Evolutionary conservation across 257 asterid genomes (phyloP).

Genomic region (Eucommia ulmoides): DNA sequence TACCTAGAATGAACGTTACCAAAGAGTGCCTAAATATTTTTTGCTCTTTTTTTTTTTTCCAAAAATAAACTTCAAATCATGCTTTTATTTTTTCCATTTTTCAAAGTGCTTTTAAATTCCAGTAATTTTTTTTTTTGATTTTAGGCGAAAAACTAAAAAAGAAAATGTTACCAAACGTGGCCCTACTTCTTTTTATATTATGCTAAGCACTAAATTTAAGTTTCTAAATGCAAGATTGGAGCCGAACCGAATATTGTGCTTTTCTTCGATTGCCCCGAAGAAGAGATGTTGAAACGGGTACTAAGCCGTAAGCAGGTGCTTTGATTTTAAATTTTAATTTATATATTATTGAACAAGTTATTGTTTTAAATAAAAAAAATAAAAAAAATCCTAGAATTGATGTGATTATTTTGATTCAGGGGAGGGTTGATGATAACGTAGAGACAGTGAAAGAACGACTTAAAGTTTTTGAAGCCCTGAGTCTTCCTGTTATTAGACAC

Average conservation of each 20-base stretch:
- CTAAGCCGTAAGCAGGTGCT: conserved; percentile 73
- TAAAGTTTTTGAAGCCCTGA: conserved; percentile 48
- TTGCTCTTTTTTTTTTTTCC: too few species aligned
- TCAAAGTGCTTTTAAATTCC: too few species aligned
- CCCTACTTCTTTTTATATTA: too few species aligned
- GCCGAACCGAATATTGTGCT: conserved; percentile 84
- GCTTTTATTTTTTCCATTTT: too few species aligned
- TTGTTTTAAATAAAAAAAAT: too few species aligned
- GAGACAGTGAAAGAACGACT: conserved; percentile 78
- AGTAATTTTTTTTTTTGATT: too few species aligned
- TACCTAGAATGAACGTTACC: too few species aligned
- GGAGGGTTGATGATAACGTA: conserved; percentile 86
- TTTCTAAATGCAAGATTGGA: conserved; percentile 53
- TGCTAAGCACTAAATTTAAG: background rate
- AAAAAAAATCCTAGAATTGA: background rate
- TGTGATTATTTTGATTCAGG: conserved; percentile 32
- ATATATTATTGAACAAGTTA: background rate
- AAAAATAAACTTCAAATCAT: too few species aligned
- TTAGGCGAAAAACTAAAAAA: too few species aligned
- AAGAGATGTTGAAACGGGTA: conserved; percentile 87
- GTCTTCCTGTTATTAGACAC: conserved; percentile 79
- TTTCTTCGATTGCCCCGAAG: conserved; percentile 87
- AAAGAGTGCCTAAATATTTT: too few species aligned
- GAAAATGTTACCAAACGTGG: too few species aligned
- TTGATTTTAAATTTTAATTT: background rate